Evolutionary conservation across 179 eudicot species (phyloP), one percentile per base, ranked within the genome.

Genomic region (Beta lomatogona): DNA sequence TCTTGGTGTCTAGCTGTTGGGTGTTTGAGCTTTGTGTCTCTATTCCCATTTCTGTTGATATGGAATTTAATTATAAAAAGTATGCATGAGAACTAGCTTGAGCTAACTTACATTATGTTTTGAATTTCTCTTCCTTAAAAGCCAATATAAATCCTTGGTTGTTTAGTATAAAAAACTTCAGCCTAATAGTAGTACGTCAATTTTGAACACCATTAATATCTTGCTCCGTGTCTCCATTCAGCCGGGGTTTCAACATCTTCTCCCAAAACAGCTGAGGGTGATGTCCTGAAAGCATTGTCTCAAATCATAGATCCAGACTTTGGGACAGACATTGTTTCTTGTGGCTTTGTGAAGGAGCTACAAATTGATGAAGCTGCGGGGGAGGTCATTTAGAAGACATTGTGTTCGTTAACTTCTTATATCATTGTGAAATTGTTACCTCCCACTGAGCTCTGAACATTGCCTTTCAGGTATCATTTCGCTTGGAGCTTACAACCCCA

Each of bases 221-320:
- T 79, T 67, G 65, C 76, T 74, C 46, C 57, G 77, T 67, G 77
- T 48, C 9, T 71, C 75, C 3, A 75, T 77, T 75, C 84, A 91
- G 94, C 89, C 74, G 86, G 83, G 71, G 84, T 81, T 82, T 86
- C 94, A 55, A 65, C 88, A 80, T 79, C 88, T 84, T 86, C 94
- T 10, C 81, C 89, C 66, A 77, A 76, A 78, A 82, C 89, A 73
- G 95, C 97, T 21, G 91, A 90, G 83, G 69, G 75, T 77, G 99
- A 93, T 82, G 98, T 96, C 70, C 83, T 93, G 36, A 93, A 92
- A 83, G 96, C 98, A 76, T 89, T 96, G 86, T 93, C 99, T 80
- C 97, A 94, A 83, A 94, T 96, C 65, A 96, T 96, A 68, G 99
- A 96, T 88, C 99, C 99, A 6, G 99, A 96, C 86, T 96, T 96